These are phyloP conservation scores for Morella rubra DNA, from an alignment of 306 rosid species.

Conservation along the genomic window DNA sequence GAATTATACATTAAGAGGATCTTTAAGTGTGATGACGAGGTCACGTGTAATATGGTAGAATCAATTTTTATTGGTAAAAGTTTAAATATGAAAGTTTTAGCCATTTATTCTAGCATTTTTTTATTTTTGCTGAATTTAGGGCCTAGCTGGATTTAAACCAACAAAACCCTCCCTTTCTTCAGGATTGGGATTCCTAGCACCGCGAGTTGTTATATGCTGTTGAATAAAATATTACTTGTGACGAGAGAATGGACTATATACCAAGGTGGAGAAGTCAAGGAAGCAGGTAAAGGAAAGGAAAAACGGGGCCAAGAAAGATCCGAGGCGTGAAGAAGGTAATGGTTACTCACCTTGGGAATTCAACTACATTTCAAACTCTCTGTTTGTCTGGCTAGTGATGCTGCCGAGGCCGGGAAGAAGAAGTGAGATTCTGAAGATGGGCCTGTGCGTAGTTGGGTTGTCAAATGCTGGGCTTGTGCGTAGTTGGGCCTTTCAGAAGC, in stretches of 20 bases:
- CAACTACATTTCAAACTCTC: neutral
- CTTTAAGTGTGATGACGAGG: too few relatives aligned
- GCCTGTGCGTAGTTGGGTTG: neutral
- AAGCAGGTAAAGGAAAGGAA: conserved; percentile 67
- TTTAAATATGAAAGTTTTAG: too few relatives aligned
- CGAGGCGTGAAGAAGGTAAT: conserved; percentile 60
- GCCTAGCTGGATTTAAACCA: too few relatives aligned
- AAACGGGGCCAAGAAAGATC: conserved; percentile 58
- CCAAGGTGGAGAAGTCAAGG: conserved; percentile 55
- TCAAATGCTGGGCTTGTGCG: too few relatives aligned
- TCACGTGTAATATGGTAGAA: too few relatives aligned
- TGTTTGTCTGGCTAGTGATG: conserved; percentile 42
- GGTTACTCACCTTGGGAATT: neutral
- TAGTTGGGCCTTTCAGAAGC: too few relatives aligned
- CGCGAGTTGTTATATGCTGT: neutral
- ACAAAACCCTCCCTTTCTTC: too few relatives aligned
- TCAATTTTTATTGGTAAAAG: too few relatives aligned
- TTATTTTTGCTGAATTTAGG: too few relatives aligned
- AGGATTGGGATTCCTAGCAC: neutral
- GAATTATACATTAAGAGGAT: too few relatives aligned
- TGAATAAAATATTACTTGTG: neutral
- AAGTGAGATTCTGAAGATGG: conserved; percentile 34
- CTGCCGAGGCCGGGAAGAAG: conserved; percentile 57
- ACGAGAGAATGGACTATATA: conserved; percentile 56
- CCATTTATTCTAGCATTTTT: too few relatives aligned